Conservation (phyloP, 176 grass and related monocot genomes). For the Cenchrus fungigraminus region DNA sequence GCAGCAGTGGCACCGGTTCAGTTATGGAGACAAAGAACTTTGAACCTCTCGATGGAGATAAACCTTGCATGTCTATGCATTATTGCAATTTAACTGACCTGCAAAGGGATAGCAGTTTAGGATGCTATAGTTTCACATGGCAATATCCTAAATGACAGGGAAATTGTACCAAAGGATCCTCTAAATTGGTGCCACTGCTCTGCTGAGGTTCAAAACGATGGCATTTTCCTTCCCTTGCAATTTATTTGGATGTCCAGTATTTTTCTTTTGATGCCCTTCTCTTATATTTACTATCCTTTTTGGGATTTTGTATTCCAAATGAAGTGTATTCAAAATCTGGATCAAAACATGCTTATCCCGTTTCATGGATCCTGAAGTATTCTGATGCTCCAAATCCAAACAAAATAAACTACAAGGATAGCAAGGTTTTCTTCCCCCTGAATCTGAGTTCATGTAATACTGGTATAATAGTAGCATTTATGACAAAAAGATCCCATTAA, state of each 20-base stretch:
- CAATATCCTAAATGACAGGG: neutral
- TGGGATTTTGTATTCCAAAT: neutral
- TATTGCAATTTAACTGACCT: neutral
- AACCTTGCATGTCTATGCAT: neutral
- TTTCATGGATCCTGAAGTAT: neutral
- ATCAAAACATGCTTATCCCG: constrained; percentile 5
- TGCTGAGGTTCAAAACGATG: too few relatives aligned
- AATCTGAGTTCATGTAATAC: neutral
- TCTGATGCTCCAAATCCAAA: neutral
- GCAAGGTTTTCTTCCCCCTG: neutral
- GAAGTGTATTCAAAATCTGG: neutral
- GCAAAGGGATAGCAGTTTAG: neutral
- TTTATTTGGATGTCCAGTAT: neutral
- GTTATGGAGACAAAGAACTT: constrained; percentile 14
- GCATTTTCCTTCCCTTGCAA: neutral
- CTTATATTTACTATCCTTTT: neutral
- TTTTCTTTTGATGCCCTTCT: neutral
- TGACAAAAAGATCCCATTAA: neutral
- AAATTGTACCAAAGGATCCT: neutral
- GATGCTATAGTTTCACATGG: neutral
- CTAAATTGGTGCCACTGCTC: neutral
- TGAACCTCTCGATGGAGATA: neutral
- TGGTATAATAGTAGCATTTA: neutral
- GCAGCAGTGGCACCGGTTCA: neutral
- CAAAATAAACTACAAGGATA: neutral